Conservation (phyloP, 257 asterid species). For the Oldenlandia corymbosa region DNA sequence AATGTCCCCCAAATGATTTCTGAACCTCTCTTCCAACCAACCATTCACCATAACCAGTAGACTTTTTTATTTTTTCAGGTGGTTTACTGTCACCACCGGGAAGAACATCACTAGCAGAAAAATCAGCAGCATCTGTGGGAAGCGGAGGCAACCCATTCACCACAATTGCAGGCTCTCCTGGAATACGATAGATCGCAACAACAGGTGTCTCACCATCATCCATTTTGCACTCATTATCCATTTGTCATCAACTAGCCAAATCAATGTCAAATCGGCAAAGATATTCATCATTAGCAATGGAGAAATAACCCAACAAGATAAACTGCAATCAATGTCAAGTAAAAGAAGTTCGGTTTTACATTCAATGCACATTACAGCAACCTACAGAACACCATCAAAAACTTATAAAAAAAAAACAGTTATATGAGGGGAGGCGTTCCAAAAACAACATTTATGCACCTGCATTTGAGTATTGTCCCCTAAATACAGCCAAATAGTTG, state of each 20-base stretch:
- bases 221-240: slow-evolving; percentile 32
- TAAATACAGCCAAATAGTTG: neutral
- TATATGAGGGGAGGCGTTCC: too few relatives aligned
- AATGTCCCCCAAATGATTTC: slow-evolving; percentile 38
- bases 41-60: slow-evolving; percentile 52
- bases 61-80: slow-evolving; percentile 2
- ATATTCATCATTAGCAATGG: neutral
- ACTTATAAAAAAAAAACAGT: too few relatives aligned
- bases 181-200: slow-evolving; percentile 33
- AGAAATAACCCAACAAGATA: neutral
- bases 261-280: neutral
- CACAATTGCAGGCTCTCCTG: slow-evolving; percentile 65
- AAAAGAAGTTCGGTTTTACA: too few relatives aligned
- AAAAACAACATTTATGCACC: neutral
- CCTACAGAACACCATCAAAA: too few relatives aligned
- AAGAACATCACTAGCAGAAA: slow-evolving; percentile 14
- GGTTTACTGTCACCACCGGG: slow-evolving; percentile 21
- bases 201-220: slow-evolving; percentile 23
- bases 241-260: slow-evolving; percentile 14
- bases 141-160: slow-evolving; percentile 59
- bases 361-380: too few relatives aligned
- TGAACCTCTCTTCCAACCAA: slow-evolving; percentile 55
- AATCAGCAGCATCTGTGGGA: slow-evolving; percentile 15
- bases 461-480: neutral
- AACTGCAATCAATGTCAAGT: neutral